phyloP scores from a whole-genome alignment of 306 rosid genomes.

The Vigna unguiculata region DNA sequence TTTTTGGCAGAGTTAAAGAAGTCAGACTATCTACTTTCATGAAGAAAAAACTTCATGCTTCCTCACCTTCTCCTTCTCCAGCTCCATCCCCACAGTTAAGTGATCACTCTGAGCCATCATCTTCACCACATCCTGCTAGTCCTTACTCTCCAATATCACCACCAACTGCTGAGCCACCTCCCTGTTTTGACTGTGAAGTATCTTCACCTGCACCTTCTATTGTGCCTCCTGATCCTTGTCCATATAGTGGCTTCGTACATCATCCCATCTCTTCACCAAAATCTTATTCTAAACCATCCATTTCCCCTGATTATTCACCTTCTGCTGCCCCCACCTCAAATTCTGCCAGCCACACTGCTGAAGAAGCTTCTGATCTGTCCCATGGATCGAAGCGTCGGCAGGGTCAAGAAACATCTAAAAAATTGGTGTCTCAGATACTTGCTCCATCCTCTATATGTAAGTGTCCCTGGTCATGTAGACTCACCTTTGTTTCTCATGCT shows the following conservation, averaged over 20 bases:
- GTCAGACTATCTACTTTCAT: slow-evolving; percentile 71
- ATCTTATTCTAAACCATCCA: slow-evolving; percentile 49
- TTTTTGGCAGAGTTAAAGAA: slow-evolving; percentile 81
- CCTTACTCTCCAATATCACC: slow-evolving; percentile 54
- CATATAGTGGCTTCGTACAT: slow-evolving; percentile 42
- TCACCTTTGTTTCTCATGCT: slow-evolving; percentile 30
- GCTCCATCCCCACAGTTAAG: slow-evolving; percentile 66
- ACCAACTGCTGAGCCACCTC: slow-evolving; percentile 49
- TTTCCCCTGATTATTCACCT: slow-evolving; percentile 52
- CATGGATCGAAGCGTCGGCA: slow-evolving; percentile 50
- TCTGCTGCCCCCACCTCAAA: slow-evolving; percentile 55
- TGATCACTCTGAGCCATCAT: slow-evolving; percentile 48
- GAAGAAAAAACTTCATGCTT: slow-evolving; percentile 53
- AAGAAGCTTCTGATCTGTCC: slow-evolving; percentile 49
- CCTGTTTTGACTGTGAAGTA: slow-evolving; percentile 52
- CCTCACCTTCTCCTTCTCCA: slow-evolving; percentile 72
- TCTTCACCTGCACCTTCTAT: slow-evolving; percentile 62
- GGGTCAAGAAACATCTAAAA: slow-evolving; percentile 48
- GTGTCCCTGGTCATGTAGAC: slow-evolving; percentile 41
- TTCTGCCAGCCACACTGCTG: slow-evolving; percentile 47
- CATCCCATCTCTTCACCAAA: slow-evolving; percentile 56
- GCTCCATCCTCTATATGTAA: slow-evolving; percentile 67
- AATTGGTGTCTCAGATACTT: slow-evolving; percentile 49
- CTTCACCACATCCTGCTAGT: slow-evolving; percentile 53
- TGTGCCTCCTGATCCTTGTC: slow-evolving; percentile 59